phyloP scores from a whole-genome alignment of 2,329 filamentous ascomycete genomes.

The Esteya vermicola region DNA sequence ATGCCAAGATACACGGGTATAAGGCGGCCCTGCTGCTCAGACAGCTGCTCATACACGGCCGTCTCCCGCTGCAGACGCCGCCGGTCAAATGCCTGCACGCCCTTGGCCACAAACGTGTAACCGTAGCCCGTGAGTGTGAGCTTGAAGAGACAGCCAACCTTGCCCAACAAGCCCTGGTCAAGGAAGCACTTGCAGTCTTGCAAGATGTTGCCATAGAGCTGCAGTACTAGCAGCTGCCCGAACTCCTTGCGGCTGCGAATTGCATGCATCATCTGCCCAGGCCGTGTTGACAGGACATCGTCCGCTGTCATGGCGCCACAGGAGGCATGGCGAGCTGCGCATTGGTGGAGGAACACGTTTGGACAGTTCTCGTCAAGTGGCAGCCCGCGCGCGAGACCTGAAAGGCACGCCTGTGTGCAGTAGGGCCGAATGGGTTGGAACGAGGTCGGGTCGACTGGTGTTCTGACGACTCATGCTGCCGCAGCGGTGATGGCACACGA shows the following conservation, averaged over 20 bases:
- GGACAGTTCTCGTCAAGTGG: not conserved
- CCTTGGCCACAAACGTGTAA: conserved; percentile 8
- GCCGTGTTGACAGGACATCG: no score
- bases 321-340: not conserved
- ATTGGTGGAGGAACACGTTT: not conserved
- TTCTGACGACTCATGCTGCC: not conserved
- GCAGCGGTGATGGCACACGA: not conserved
- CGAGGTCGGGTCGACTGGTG: not conserved
- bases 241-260: not conserved
- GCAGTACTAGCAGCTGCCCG: not conserved
- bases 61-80: not conserved
- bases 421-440: not conserved
- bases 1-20: conserved; percentile 8
- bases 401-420: not conserved
- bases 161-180: conserved; percentile 1
- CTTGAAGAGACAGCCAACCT: conserved; percentile 7
- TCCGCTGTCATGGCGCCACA: not conserved
- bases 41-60: conserved; percentile 3
- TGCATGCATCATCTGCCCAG: no score
- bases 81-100: not conserved
- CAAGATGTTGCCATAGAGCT: not conserved
- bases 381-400: not conserved
- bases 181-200: conserved; percentile 2
- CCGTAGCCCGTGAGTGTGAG: conserved; percentile 2
- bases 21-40: conserved; percentile 5